These are phyloP conservation scores for Aspergillus wentii DNA, from an alignment of 495 filamentous ascomycete species.

Conservation along the genomic window DNA sequence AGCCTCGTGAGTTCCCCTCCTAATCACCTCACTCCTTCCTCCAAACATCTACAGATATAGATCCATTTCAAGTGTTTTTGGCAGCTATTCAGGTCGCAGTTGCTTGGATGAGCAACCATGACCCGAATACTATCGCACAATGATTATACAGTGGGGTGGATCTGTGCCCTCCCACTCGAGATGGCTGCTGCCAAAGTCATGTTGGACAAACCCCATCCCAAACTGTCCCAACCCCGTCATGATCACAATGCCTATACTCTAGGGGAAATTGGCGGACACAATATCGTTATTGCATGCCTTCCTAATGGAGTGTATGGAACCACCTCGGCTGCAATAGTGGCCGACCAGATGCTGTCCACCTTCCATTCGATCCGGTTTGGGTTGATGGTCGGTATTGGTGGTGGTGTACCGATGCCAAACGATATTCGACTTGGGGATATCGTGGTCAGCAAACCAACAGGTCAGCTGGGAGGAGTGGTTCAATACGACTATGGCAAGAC, in stretches of 20 bases:
- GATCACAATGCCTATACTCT: neutral
- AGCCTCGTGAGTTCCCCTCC: too few species aligned
- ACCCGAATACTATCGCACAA: too few species aligned
- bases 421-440: constrained; percentile 35
- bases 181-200: neutral
- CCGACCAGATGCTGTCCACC: constrained; percentile 15
- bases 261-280: neutral
- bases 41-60: too few species aligned
- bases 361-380: constrained; percentile 19
- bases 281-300: neutral
- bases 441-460: constrained; percentile 26
- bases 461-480: constrained; percentile 18
- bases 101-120: too few species aligned
- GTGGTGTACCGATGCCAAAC: constrained; percentile 19
- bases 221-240: neutral
- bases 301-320: constrained; percentile 17
- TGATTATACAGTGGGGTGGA: constrained; percentile 10
- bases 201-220: neutral
- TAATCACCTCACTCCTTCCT: too few species aligned
- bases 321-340: constrained; percentile 18
- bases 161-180: neutral
- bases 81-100: too few species aligned
- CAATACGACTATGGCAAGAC: constrained; percentile 39
- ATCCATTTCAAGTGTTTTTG: too few species aligned
- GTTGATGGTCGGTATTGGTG: constrained; percentile 34